Percentiles rank a stretch among this genome's conserved stretches.
phyloP scores from a whole-genome alignment of 352 stramenopile species.

The Pelagophyceae sp. region DNA sequence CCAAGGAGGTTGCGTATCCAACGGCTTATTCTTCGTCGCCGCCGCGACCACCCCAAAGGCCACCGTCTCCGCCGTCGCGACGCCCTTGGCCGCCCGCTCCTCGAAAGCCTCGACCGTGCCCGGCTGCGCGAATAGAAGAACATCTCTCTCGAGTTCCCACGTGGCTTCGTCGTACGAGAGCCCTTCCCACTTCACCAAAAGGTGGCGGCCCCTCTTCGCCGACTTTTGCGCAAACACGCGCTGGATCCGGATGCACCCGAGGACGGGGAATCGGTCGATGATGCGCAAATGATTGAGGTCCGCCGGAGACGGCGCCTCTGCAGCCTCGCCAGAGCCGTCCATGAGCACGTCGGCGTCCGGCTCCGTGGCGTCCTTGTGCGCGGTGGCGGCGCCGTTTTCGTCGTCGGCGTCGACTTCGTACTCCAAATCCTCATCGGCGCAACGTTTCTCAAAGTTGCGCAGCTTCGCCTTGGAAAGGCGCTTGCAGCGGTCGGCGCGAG shows the following conservation, averaged over 20 bases:
- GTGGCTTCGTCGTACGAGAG: background rate
- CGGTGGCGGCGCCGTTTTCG: too few species aligned
- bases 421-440: background rate
- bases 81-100: background rate
- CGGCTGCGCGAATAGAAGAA: background rate
- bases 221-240: slow-evolving; percentile 1
- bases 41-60: background rate
- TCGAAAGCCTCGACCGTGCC: background rate
- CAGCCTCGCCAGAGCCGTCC: background rate
- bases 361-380: background rate
- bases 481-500: background rate
- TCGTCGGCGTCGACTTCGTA: background rate
- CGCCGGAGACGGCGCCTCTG: background rate
- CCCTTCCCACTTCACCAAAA: background rate
- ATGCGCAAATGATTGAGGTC: too few species aligned
- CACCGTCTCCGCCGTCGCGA: background rate
- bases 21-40: background rate
- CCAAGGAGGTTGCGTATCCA: slow-evolving; percentile 7
- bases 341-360: background rate
- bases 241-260: background rate
- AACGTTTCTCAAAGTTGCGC: background rate
- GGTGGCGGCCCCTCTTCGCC: background rate
- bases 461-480: background rate
- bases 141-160: slow-evolving; percentile 4
- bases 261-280: background rate